A percentile compares a stretch with the other conserved stretches of the same genome.
These are phyloP conservation scores for Pseudevernia furfuracea DNA, from an alignment of 495 filamentous ascomycete species.

Conservation along the genomic window DNA sequence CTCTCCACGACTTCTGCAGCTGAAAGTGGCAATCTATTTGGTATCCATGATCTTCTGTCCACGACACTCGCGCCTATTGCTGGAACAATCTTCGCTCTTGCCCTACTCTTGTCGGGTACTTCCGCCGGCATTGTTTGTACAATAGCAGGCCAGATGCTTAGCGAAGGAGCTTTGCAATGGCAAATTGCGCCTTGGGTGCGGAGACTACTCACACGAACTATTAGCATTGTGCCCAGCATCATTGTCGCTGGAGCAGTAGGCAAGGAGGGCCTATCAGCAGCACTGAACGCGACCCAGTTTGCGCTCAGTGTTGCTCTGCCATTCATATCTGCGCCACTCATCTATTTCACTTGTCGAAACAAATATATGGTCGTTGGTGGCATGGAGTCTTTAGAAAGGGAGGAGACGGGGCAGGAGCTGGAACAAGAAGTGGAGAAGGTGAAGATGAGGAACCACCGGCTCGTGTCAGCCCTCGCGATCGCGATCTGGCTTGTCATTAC, in stretches of 20 bases:
- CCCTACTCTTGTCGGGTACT: slow-evolving; percentile 67
- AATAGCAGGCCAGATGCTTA: slow-evolving; percentile 77
- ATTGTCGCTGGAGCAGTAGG: slow-evolving; percentile 76
- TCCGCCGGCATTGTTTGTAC: slow-evolving; percentile 77
- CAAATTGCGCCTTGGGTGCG: slow-evolving; percentile 62
- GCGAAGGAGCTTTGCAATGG: slow-evolving; percentile 71
- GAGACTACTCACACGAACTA: slow-evolving; percentile 59
- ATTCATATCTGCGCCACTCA: slow-evolving; percentile 72
- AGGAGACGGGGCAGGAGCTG: slow-evolving; percentile 27
- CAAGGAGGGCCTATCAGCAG: slow-evolving; percentile 58
- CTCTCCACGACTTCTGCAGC: slow-evolving; percentile 54
- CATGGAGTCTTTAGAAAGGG: slow-evolving; percentile 21
- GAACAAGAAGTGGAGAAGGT: slow-evolving; percentile 32
- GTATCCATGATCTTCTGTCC: slow-evolving; percentile 71
- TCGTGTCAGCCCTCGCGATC: slow-evolving; percentile 46
- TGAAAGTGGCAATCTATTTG: slow-evolving; percentile 65
- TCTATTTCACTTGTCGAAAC: slow-evolving; percentile 78
- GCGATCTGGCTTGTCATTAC: slow-evolving; percentile 62
- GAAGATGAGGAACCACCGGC: slow-evolving; percentile 56
- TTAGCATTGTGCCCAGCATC: slow-evolving; percentile 74
- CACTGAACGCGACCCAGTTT: slow-evolving; percentile 72
- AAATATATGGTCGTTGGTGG: slow-evolving; percentile 69
- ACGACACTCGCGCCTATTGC: slow-evolving; percentile 60
- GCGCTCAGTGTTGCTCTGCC: slow-evolving; percentile 73
- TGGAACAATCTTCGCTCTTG: slow-evolving; percentile 69